Evolutionary conservation across 75 land plant species (phyloP), one percentile per base, ranked within the genome.

Genomic region (Picea sitchensis): DNA sequence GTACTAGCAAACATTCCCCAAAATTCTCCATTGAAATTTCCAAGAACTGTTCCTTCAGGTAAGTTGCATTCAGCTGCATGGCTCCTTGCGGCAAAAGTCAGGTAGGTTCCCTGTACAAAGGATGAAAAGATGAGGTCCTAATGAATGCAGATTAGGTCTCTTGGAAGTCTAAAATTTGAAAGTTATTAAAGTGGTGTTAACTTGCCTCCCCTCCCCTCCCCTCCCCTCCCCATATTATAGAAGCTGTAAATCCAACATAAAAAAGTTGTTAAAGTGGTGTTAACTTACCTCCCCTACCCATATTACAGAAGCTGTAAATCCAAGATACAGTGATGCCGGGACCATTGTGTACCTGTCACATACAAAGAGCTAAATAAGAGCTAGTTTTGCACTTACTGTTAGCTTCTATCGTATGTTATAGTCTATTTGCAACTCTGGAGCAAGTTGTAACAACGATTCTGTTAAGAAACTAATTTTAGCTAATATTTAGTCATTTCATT

Each of bases 181-280:
- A 20, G 30, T 34, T 56, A 11, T 44, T 51, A 2, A 51, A 51
- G 56, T 9, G 56, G 12, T 51, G 56, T 51, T 18, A 20, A 30
- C 31, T 36, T 72, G 93, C 98, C 98, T 96, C 87, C 14, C 89
- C 26, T 26, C 26, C 26, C 26, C 26, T 26, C 26, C 26, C 96
- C 98, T 96, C 87, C 14, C 88, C 96, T 77, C 92, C 96, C 96
- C 96, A 96, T 71, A 96, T 88, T 57, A 94, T 81, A 26, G 96
- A 92, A 67, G 98, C 93, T 75, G 94, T 80, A 83, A 92, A 96
- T 12, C 96, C 98, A 68, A 94, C 83, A 83, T 90, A 94, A 26
- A 65, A 61, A 76, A 20, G 47, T 34, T 21, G 4, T 44, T 51
- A 51, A 51, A 51, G 11, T 51, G 11, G 56, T 51, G 56, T 51